Evolutionary conservation across 768 basidiomycete species (phyloP), one percentile per base, ranked within the genome.

Genomic region (Collybiopsis confluens): DNA sequence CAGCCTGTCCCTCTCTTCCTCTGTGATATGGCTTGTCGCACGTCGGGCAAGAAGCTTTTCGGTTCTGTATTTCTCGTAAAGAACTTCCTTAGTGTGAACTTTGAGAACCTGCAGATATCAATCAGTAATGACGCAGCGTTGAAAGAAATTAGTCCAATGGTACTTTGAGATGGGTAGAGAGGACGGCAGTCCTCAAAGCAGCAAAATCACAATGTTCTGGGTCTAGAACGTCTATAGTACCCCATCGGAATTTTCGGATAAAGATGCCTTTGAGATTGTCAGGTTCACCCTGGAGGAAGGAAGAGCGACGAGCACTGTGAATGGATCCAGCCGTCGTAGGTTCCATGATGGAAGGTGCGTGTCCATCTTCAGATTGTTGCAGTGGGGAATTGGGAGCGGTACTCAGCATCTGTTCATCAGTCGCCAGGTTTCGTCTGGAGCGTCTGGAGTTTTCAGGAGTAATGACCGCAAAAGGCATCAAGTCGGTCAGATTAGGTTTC

Each of bases 51-150:
- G 81, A 53, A 94, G 80, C 70, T 92, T 92, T 73, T 93, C 92
- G 1, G 91, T 94, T 64, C 95, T 78, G 69, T 87, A 98, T 62
- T 86, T 86, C 75, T 98, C 95, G 67, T 98, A 98, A 69, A 95
- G 70, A 54, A 92, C 89, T 66, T 96, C 90, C 61, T 86, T 86
- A 28, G 93, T 95, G 54, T 83, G 84, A 42, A 75, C 81, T 72
- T 91, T 92, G 56, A 96, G 76, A 62, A 88, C 76, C 90, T 93
- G 64, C 21, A 15, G 36, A 1, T 37, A 53, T 50, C 43, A 45
- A 35, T n/a, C 13, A 40, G 6, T 44, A 54, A 57, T n/a, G 18
- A 53, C n/a, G 24, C 7, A 20, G 20, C 51, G 18, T 30, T 28
- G 58, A 40, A 24, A 49, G 33, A 36, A 36, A 50, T 21, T 33